Conservation (phyloP, 352 stramenopile species). For the Elongisporangium prolatum region DNA sequence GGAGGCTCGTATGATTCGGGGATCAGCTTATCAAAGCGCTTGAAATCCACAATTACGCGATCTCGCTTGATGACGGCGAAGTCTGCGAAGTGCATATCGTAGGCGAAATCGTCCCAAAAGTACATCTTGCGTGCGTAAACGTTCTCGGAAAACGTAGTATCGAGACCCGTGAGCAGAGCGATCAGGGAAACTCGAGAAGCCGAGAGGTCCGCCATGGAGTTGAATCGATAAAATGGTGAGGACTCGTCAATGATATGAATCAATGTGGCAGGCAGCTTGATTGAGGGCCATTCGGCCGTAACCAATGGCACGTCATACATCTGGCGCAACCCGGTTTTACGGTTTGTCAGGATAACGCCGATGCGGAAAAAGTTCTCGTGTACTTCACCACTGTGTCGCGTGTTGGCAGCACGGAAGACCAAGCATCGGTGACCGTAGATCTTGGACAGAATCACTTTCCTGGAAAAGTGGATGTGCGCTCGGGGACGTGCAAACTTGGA, state of each 20-base stretch:
- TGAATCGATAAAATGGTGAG: conserved; percentile 78
- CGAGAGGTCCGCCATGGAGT: conserved; percentile 63
- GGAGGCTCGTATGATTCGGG: conserved; percentile 10
- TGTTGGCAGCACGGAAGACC: conserved; percentile 79
- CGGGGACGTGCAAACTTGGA: conserved; percentile 79
- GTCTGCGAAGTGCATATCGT: conserved; percentile 71
- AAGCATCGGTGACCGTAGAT: conserved; percentile 77
- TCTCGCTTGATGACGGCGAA: conserved; percentile 71
- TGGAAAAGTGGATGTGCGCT: conserved; percentile 82
- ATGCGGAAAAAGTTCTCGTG: conserved; percentile 83
- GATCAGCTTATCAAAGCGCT: conserved; percentile 55
- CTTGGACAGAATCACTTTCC: conserved; percentile 52
- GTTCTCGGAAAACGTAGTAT: conserved; percentile 83
- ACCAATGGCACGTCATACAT: conserved; percentile 83
- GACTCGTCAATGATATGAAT: conserved; percentile 80
- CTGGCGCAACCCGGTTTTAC: conserved; percentile 70
- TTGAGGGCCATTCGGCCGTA: conserved; percentile 73
- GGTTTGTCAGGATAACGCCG: conserved; percentile 78
- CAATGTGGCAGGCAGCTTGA: conserved; percentile 75
- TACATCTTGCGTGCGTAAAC: conserved; percentile 87
- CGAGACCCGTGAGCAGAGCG: conserved; percentile 70
- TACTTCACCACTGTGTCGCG: conserved; percentile 71
- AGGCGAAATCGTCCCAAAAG: conserved; percentile 86
- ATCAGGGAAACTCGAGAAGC: conserved; percentile 74
- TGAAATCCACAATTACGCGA: conserved; percentile 61